These are phyloP conservation scores for Starmerella kuoi DNA, from an alignment of 805 yeast genomes.

Conservation along the genomic window DNA sequence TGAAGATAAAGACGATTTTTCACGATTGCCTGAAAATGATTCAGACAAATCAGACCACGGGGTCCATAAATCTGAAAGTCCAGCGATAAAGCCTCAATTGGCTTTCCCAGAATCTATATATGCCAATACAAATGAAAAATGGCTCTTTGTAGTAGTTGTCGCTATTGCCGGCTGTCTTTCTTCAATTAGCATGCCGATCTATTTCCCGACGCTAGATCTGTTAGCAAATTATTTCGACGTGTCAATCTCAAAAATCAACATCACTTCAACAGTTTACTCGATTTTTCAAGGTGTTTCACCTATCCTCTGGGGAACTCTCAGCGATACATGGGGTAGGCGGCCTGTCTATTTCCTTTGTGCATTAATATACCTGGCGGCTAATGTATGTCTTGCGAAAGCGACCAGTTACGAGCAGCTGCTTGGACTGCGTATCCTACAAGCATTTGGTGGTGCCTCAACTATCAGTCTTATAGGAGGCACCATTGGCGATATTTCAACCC, in stretches of 20 bases:
- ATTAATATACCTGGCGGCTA: slow-evolving; percentile 44
- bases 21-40: too few species aligned
- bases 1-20: too few species aligned
- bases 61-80: too few species aligned
- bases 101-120: slow-evolving; percentile 15
- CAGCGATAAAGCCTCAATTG: too few species aligned
- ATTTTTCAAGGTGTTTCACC: slow-evolving; percentile 71
- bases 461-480: slow-evolving; percentile 59
- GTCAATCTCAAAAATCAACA: slow-evolving; percentile 45
- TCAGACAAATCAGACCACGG: too few species aligned
- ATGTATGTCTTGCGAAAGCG: slow-evolving; percentile 53
- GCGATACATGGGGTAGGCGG: slow-evolving; percentile 63
- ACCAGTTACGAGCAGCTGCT: slow-evolving; percentile 49
- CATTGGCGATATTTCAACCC: slow-evolving; percentile 59
- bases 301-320: slow-evolving; percentile 49
- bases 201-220: slow-evolving; percentile 61
- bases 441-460: slow-evolving; percentile 64
- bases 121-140: slow-evolving; percentile 10
- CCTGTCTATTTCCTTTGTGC: slow-evolving; percentile 50
- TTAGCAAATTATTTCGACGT: slow-evolving; percentile 45
- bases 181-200: slow-evolving; percentile 61
- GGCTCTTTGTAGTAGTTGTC: slow-evolving; percentile 13
- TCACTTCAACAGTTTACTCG: slow-evolving; percentile 66
- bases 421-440: slow-evolving; percentile 61
- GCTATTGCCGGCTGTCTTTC: slow-evolving; percentile 30